These are phyloP conservation scores for Pseudogymnoascus sp. DNA, from an alignment of 2,329 filamentous ascomycete genomes.

Conservation along the genomic window DNA sequence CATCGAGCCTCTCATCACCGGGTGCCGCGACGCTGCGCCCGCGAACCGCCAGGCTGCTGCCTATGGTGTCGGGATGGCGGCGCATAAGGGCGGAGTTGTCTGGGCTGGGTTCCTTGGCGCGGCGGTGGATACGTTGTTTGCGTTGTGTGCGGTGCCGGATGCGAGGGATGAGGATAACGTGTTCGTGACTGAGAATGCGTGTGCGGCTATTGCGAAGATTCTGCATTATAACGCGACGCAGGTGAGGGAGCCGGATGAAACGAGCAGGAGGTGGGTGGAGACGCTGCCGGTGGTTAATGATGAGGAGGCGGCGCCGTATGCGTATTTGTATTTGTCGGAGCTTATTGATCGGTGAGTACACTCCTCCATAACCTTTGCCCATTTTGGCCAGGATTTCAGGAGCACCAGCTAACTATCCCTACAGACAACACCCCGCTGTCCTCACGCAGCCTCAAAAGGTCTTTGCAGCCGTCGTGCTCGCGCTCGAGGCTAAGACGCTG, in stretches of 20 bases:
- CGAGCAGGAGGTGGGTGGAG: conserved; percentile 79
- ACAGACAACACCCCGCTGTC: conserved; percentile 77
- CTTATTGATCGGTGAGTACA: conserved; percentile 83
- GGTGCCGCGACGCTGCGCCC: conserved; percentile 75
- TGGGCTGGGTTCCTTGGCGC: conserved; percentile 85
- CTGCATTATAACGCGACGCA: conserved; percentile 78
- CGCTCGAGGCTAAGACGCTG: conserved; percentile 82
- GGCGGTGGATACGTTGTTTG: conserved; percentile 73
- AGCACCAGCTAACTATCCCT: conserved; percentile 23
- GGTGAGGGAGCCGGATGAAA: conserved; percentile 65
- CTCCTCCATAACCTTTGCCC: background rate
- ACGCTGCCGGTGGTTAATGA: conserved; percentile 90
- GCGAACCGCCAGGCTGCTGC: conserved; percentile 93
- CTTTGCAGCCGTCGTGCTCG: conserved; percentile 78
- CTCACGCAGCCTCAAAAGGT: conserved; percentile 68
- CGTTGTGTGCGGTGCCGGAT: conserved; percentile 71
- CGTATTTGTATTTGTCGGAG: conserved; percentile 84
- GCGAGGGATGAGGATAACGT: conserved; percentile 86
- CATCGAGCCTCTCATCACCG: conserved; percentile 74
- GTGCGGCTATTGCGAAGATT: conserved; percentile 93
- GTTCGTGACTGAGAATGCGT: conserved; percentile 96
- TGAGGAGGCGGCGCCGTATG: conserved; percentile 93
- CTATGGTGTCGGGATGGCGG: conserved; percentile 92
- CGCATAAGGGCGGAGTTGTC: conserved; percentile 76
- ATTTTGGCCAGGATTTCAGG: background rate